Base-by-base conservation (phyloP, 2,329 filamentous ascomycete species). In the Alternaria viburni region DNA sequence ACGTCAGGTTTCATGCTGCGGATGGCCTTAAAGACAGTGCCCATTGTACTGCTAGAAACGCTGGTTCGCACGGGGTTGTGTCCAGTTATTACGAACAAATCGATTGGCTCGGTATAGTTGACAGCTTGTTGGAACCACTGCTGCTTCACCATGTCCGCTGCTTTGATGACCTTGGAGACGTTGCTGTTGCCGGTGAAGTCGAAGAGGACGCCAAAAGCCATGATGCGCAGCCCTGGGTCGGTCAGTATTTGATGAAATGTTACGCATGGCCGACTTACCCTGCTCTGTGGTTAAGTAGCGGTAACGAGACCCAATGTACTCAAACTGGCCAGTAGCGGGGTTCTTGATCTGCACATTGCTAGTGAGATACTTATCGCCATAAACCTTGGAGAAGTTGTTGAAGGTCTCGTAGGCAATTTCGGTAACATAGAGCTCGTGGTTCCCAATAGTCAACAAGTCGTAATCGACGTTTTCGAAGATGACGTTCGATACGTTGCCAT, bases 381-480 rank as follows among this genome's bases (percentile, higher is more conserved):
- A 91, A 62, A 85, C 83, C 59, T 84, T 85, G 41, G 86, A 84
- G 69, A 90, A 89, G 55, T 87, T 83, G 64, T 81, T 81, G 72
- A 89, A 87, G 10, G 87, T 86, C 70, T 90, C 85, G 64, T 89
- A 89, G 1, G 89, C 85, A 54, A 90, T 84, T 28, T 87, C 84
- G 10, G 85, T 84, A 10, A 88, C 83, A 71, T 90, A 90, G 7
- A 91, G 83, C 78, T 91, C 89, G 68, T 91, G 89, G 72, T 91
- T 90, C 3, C 87, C 85, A 60, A 86, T 85, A 3, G 84, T 84
- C 44, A 87, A 76, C 23, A 87, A 66, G 69, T 87, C 85, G 66
- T 87, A 87, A 61, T 86, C 82, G 28, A 86, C 66, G 15, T 84
- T 82, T 69, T 85, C 79, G 66, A 86, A 87, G 54, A 87, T 82